phyloP scores from a whole-genome alignment of 1,139 yeast species.

The Blastobotrys aristatus region DNA sequence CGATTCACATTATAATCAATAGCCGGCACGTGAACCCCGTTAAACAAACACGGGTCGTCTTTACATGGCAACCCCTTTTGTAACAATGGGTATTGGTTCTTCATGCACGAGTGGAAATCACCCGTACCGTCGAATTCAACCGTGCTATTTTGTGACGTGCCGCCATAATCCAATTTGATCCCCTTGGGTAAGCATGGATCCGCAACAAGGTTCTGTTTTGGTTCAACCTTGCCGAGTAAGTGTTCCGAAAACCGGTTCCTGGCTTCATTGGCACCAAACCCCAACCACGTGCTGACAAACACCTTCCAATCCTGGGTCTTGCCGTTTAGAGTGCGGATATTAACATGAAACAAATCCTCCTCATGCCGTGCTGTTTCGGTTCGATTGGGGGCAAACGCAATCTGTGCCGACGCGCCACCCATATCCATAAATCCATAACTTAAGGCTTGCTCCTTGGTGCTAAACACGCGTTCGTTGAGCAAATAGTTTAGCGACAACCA shows the following conservation, averaged over 20 bases:
- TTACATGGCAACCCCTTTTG: constrained; percentile 38
- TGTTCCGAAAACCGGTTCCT: constrained; percentile 46
- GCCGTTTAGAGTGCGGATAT: constrained; percentile 42
- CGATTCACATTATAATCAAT: constrained; percentile 63
- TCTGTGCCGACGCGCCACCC: constrained; percentile 84
- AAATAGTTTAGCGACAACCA: constrained; percentile 74
- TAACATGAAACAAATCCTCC: constrained; percentile 50
- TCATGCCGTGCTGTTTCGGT: constrained; percentile 51
- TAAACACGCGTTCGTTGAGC: constrained; percentile 26
- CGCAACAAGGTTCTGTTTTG: constrained; percentile 15
- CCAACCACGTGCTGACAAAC: constrained; percentile 69
- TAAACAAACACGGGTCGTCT: constrained; percentile 41
- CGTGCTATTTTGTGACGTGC: constrained; percentile 12
- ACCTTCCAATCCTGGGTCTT: constrained; percentile 44
- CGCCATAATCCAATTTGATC: constrained; percentile 12
- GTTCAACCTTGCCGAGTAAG: constrained; percentile 16
- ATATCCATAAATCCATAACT: constrained; percentile 70
- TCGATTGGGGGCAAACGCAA: constrained; percentile 63
- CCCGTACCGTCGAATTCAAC: constrained; percentile 50
- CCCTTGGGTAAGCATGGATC: constrained; percentile 65
- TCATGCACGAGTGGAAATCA: constrained; percentile 51
- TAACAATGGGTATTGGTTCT: constrained; percentile 57
- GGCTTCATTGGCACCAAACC: constrained; percentile 76
- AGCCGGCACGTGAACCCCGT: constrained; percentile 49
- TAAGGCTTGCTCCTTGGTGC: constrained; percentile 38